phyloP scores from a whole-genome alignment of 2,329 filamentous ascomycete species.

The Xylariales sp. region DNA sequence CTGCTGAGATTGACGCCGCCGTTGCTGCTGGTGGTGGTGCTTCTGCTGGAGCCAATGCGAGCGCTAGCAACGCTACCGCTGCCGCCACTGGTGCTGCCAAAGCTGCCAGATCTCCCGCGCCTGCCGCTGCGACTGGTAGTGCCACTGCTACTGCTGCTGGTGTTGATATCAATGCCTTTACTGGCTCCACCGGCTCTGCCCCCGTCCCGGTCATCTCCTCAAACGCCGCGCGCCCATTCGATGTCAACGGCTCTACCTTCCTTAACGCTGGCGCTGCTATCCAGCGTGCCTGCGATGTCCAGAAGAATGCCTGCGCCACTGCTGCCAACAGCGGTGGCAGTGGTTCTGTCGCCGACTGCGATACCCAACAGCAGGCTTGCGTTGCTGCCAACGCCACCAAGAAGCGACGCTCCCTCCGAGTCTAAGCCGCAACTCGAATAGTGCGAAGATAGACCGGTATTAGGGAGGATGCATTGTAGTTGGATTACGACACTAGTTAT shows the following conservation, averaged over 20 bases:
- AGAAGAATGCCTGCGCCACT: slow-evolving; percentile 46
- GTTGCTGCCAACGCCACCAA: slow-evolving; percentile 16
- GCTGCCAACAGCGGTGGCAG: slow-evolving; percentile 39
- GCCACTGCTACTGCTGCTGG: slow-evolving; percentile 16
- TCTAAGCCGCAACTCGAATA: too few relatives aligned
- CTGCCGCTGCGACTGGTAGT: slow-evolving; percentile 4
- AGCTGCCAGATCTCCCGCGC: slow-evolving; percentile 8
- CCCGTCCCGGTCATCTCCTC: slow-evolving; percentile 36
- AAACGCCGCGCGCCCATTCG: slow-evolving; percentile 37
- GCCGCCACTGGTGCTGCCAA: slow-evolving; percentile 11
- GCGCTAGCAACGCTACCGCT: slow-evolving; percentile 11
- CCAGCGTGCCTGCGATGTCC: slow-evolving; percentile 44
- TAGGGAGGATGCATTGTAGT: too few relatives aligned
- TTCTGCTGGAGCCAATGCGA: slow-evolving; percentile 12
- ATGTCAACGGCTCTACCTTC: slow-evolving; percentile 53
- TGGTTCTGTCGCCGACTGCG: slow-evolving; percentile 35
- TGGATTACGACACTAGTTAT: too few relatives aligned
- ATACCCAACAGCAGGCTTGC: slow-evolving; percentile 36
- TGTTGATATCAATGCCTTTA: slow-evolving; percentile 41
- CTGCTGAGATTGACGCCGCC: slow-evolving; percentile 49
- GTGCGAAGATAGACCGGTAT: too few relatives aligned
- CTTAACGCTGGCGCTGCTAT: slow-evolving; percentile 39
- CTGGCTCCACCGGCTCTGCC: slow-evolving; percentile 36
- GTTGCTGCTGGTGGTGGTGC: slow-evolving; percentile 30
- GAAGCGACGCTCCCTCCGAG: too few relatives aligned